Base-by-base conservation (phyloP, 2,329 filamentous ascomycete genomes). In the Nectriaceae sp. region DNA sequence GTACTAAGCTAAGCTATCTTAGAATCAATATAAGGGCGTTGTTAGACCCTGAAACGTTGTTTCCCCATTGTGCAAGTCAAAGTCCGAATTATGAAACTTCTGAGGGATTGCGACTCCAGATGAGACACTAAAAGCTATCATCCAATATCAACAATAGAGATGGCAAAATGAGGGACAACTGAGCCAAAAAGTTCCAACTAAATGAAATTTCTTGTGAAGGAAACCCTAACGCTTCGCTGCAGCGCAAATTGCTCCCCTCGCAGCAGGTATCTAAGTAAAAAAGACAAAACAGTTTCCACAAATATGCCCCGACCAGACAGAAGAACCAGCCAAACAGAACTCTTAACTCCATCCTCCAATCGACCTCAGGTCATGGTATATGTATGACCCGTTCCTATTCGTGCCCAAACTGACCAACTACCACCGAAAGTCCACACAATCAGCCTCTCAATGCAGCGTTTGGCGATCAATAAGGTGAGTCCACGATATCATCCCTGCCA, bases 401-500 rank as follows among this genome's bases (percentile, higher is more conserved):
- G n/a, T n/a, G n/a, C n/a, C n/a, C n/a, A n/a, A 13, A 29, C 24
- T 13, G 24, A 6, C 24, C 24, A 13, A 29, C 24, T 13, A 29
- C 13, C 42, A 15, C 26, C 8, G 15, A 36, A 36, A 6, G n/a
- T 36, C 33, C 33, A 36, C 33, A 18, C 18, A 36, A 5, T 6
- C 13, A 29, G 24, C 13, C 13, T 29, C 24, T n/a, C 6, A 29
- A 29, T 29, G 24, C 6, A 29, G 16, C 5, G n/a, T 66, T 42
- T 6, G 13, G 24, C 24, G 24, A 29, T 29, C 67, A 85, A 60
- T 79, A 85, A 11, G 80, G 78, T 29, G 80, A 79, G 63, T 96
- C 87, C 20, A 97, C 93, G 59, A 97, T 85, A 47, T 96, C 90
- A 36, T 91, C 88, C 65, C 82, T 84, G 43, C 87, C 85, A 40